These are phyloP conservation scores for Chrysoporthe cubensis DNA, from an alignment of 2,329 filamentous ascomycete species.

Conservation along the genomic window DNA sequence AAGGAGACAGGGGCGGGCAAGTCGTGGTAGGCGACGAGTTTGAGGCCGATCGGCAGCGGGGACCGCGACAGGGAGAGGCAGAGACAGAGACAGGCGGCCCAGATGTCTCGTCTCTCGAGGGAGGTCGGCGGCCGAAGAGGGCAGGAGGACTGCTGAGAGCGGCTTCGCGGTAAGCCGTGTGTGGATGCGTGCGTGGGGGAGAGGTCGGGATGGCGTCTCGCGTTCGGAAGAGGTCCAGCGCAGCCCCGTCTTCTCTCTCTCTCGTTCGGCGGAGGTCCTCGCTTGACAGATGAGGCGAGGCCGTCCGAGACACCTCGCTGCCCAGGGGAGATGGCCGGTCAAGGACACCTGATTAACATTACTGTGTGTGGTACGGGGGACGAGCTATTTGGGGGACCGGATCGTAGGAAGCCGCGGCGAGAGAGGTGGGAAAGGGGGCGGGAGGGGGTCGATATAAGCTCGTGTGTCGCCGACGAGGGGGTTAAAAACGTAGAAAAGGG, in stretches of 20 bases:
- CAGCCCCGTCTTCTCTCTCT: neutral
- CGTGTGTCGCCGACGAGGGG: neutral
- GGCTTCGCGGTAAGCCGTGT: neutral
- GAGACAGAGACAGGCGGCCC: constrained; percentile 16
- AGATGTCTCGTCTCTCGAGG: constrained; percentile 19
- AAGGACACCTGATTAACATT: constrained; percentile 29
- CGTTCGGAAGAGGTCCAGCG: neutral
- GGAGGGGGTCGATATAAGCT: neutral
- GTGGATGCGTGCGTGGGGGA: no score
- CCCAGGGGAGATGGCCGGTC: constrained; percentile 17
- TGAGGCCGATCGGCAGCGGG: constrained; percentile 12
- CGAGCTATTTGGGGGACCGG: constrained; percentile 10
- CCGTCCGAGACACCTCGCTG: constrained; percentile 17
- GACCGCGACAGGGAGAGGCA: neutral
- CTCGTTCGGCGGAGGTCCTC: neutral
- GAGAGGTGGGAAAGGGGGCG: neutral
- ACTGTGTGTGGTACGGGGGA: constrained; percentile 12
- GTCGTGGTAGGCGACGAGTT: constrained; percentile 3
- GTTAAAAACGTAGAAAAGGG: neutral
- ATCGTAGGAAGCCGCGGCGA: neutral
- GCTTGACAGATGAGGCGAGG: constrained; percentile 8
- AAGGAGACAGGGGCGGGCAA: constrained; percentile 3
- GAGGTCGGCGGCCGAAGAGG: constrained; percentile 5
- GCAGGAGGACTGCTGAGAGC: neutral
- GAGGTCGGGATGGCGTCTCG: neutral